Conservation (phyloP, 495 filamentous ascomycete species). For the Penicillium coffeae region DNA sequence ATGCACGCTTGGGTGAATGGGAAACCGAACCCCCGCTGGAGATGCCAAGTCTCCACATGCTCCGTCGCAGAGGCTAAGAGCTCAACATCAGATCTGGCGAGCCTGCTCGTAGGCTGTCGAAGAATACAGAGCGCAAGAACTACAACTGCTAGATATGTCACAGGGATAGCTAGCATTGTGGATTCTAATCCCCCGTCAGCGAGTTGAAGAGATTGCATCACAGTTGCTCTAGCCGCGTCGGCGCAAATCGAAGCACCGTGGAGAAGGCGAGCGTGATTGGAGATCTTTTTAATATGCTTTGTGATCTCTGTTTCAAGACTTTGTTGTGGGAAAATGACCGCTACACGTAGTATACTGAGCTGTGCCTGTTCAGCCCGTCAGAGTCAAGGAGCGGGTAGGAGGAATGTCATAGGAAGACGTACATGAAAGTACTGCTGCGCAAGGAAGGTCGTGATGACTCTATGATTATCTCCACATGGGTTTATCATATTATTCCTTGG, state of each 20-base stretch:
- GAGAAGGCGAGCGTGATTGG: background rate
- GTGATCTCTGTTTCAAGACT: background rate
- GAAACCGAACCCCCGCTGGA: background rate
- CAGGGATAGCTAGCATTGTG: background rate
- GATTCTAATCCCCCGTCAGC: constrained; percentile 1
- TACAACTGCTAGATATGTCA: background rate
- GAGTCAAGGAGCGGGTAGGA: background rate
- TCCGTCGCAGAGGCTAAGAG: constrained; percentile 1
- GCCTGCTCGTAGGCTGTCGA: background rate
- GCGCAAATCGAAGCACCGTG: background rate
- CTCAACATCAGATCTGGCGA: constrained; percentile 3
- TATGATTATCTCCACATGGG: background rate
- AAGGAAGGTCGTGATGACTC: background rate
- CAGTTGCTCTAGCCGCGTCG: background rate
- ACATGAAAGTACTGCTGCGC: constrained; percentile 1
- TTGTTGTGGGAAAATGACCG: constrained; percentile 6
- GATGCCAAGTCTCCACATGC: background rate
- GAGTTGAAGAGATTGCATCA: background rate
- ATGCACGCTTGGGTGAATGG: constrained; percentile 1
- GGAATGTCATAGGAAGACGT: background rate
- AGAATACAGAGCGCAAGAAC: background rate
- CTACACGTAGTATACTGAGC: constrained; percentile 5
- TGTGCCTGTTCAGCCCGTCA: constrained; percentile 2
- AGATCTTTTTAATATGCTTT: background rate
- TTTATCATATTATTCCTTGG: background rate